Base-by-base conservation (phyloP, 805 yeast species). In the Tetrapisispora arboricola region DNA sequence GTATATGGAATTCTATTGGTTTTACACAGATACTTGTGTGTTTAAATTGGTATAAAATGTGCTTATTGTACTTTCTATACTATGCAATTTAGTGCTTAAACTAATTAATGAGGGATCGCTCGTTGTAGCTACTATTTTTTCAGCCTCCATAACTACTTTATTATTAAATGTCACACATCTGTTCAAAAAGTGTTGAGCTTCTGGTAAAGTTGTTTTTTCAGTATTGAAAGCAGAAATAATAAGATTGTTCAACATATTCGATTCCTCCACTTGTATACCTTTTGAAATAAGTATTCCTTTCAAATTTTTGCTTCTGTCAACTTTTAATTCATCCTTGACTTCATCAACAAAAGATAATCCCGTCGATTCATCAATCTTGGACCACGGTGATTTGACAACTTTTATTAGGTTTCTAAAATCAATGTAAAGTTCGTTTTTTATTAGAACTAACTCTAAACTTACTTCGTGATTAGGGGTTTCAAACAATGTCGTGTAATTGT, bases 101-200 rank as follows among this genome's bases (percentile, higher is more conserved):
- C 81, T 73, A 29, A 80, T 65, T 40, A 82, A 56, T 8, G 75
- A 68, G 2, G 88, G 88, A 50, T 82, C 90, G 19, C 82, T 78
- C 3, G 80, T 72, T 21, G 76, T 69, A 3, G 78, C 76, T 44
- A 75, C 76, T 18, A 78, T 61, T 42, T 75, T 76, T 44, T 73
- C 79, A 45, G 65, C 61, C 20, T 80, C 76, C 52, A 76, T 75
- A 20, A 80, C 87, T 33, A 80, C 85, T 48, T 63, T 66, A 32
- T 66, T 64, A 43, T 72, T 63, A 55, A 72, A 80, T 0, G 87
- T 80, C 13, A 78, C 61, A 41, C 84, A 75, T 45, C 80, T 70
- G 15, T 80, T 77, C 38, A 81, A 64, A 54, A 73, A 76, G 49
- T 74, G 78, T 36, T 66, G 61, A 19, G 64, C 64, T 60, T 18